These are phyloP conservation scores for Mucor plumbeus DNA, from an alignment of 371 early-diverging fungal species.

Conservation along the genomic window DNA sequence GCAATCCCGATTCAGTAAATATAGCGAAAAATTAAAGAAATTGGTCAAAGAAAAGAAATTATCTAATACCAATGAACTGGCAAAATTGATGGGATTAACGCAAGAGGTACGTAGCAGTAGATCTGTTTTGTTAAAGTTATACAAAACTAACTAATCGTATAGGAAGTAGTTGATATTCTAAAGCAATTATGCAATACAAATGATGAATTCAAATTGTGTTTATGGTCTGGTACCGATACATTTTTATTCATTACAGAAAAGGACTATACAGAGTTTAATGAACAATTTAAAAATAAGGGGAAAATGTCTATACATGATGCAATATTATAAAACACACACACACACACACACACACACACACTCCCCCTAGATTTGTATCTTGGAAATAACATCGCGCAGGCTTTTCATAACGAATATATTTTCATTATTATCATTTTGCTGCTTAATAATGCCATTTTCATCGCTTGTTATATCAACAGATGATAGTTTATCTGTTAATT, in stretches of 20 bases:
- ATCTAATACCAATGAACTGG: constrained; percentile 17
- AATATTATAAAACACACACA: background rate
- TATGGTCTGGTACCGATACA: constrained; percentile 26
- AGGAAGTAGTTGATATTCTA: constrained; percentile 28
- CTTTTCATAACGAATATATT: constrained; percentile 27
- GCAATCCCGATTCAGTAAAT: constrained; percentile 36
- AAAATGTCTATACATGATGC: constrained; percentile 27
- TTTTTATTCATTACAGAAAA: constrained; percentile 33
- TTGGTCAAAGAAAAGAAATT: constrained; percentile 33
- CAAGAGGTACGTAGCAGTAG: constrained; percentile 8
- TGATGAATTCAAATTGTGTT: constrained; percentile 24
- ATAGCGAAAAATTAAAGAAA: constrained; percentile 31
- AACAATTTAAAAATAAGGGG: constrained; percentile 15
- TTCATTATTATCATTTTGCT: constrained; percentile 8
- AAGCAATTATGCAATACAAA: constrained; percentile 25
- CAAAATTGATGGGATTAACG: constrained; percentile 15
- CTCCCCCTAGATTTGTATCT: constrained; percentile 24
- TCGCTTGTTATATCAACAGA: constrained; percentile 2
- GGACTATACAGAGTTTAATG: constrained; percentile 22
- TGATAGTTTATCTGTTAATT: constrained; percentile 22
- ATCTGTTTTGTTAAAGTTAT: too few species aligned
- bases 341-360: too few species aligned
- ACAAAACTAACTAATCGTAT: background rate
- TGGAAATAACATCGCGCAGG: constrained; percentile 28
- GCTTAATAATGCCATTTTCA: background rate